phyloP scores from a whole-genome alignment of 441 rosid genomes.

The Pelargonium myrrhifolium region DNA sequence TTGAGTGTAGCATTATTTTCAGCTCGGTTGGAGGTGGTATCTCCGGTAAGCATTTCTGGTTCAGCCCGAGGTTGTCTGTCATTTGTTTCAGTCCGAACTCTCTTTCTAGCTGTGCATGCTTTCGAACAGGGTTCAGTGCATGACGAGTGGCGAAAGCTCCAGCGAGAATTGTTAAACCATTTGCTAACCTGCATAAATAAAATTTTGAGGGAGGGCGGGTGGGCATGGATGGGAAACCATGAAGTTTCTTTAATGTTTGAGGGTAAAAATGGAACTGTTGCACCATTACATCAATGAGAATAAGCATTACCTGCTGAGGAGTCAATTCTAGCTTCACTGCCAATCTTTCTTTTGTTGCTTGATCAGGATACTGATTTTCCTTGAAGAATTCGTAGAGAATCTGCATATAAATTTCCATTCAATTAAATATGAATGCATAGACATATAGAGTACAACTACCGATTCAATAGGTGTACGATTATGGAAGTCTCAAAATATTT shows the following conservation, averaged over 20 bases:
- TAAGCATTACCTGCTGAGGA: constrained; percentile 44
- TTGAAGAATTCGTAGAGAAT: constrained; percentile 43
- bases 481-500: too few species aligned
- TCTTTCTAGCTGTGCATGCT: constrained; percentile 17
- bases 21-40: too few species aligned
- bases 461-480: too few species aligned
- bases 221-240: background rate
- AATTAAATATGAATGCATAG: too few species aligned
- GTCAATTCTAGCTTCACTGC: constrained; percentile 65
- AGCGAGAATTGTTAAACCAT: constrained; percentile 81
- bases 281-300: background rate
- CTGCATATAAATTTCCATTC: constrained; percentile 32
- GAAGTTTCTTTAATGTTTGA: background rate
- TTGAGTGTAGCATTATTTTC: background rate
- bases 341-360: constrained; percentile 46
- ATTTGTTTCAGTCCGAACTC: constrained; percentile 18
- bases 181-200: constrained; percentile 48
- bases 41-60: background rate
- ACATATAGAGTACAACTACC: too few species aligned
- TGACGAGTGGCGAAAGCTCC: constrained; percentile 46
- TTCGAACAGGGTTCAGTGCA: constrained; percentile 15
- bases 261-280: background rate
- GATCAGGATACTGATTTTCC: constrained; percentile 67
- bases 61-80: background rate
- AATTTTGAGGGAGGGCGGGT: background rate